phyloP scores from a whole-genome alignment of 495 filamentous ascomycete genomes.

The Choiromyces venosus region DNA sequence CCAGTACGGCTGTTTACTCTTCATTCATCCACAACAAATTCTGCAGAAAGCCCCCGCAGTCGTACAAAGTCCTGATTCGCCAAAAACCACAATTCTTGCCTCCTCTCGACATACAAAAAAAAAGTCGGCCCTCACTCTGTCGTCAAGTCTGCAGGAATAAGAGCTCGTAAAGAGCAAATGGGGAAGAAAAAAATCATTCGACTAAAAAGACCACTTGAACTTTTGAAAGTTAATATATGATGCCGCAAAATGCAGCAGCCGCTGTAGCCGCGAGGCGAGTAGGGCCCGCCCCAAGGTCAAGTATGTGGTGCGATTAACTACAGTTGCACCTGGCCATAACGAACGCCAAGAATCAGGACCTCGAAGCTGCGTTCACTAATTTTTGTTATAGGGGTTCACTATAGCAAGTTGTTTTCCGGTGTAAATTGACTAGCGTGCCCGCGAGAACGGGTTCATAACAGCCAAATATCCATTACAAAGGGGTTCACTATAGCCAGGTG shows the following conservation, averaged over 20 bases:
- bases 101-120: not conserved
- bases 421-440: too few relatives aligned
- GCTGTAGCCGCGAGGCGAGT: not conserved
- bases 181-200: not conserved
- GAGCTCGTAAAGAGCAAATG: not conserved
- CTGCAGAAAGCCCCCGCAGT: not conserved
- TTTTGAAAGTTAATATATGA: not conserved
- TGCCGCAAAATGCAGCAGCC: not conserved
- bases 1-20: not conserved
- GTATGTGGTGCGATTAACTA: not conserved
- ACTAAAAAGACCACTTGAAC: not conserved
- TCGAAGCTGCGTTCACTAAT: too few relatives aligned
- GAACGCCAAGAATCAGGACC: too few relatives aligned
- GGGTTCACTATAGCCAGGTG: too few relatives aligned
- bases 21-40: not conserved
- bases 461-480: too few relatives aligned
- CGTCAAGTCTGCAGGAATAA: not conserved
- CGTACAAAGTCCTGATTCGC: not conserved
- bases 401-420: too few relatives aligned
- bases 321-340: too few relatives aligned
- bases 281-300: not conserved
- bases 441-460: too few relatives aligned
- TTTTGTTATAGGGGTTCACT: too few relatives aligned
- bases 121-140: not conserved
- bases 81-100: not conserved